phyloP scores from a whole-genome alignment of 441 rosid species.

The Francoa sonchifolia region DNA sequence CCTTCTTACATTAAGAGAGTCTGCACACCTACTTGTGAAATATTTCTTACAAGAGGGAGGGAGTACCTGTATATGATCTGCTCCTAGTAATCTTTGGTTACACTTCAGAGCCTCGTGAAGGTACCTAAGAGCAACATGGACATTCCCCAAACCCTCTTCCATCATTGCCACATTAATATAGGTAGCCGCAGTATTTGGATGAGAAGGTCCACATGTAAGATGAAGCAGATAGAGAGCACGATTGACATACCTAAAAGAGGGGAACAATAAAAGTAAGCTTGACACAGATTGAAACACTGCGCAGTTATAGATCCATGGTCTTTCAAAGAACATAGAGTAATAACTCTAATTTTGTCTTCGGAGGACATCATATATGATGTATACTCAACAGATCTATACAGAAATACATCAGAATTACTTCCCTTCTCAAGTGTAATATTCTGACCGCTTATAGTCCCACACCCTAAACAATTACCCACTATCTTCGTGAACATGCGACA shows the following conservation, averaged over 20 bases:
- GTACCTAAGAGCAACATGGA: slow-evolving; percentile 65
- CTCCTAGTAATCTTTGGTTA: slow-evolving; percentile 66
- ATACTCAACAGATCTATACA: too few relatives aligned
- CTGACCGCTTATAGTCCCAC: too few relatives aligned
- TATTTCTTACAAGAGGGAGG: too few relatives aligned
- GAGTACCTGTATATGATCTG: slow-evolving; percentile 68
- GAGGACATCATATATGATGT: too few relatives aligned
- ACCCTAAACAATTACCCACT: too few relatives aligned
- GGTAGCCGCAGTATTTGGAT: slow-evolving; percentile 78
- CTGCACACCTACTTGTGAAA: too few relatives aligned
- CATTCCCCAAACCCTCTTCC: slow-evolving; percentile 80
- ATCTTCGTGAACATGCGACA: too few relatives aligned
- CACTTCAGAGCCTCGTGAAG: slow-evolving; percentile 77
- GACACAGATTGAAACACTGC: not conserved
- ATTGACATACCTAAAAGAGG: slow-evolving; percentile 47
- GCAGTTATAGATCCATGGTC: slow-evolving; percentile 1
- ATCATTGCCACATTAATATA: slow-evolving; percentile 80
- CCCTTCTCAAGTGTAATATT: too few relatives aligned
- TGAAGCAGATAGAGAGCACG: slow-evolving; percentile 68
- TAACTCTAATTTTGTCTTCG: too few relatives aligned
- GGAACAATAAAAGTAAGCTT: slow-evolving; percentile 9
- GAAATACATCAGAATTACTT: too few relatives aligned
- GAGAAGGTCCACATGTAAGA: slow-evolving; percentile 67
- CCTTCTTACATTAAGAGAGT: too few relatives aligned
- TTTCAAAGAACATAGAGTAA: not conserved